phyloP scores from a whole-genome alignment of 768 basidiomycete genomes.

The Tylopilus intermedius region DNA sequence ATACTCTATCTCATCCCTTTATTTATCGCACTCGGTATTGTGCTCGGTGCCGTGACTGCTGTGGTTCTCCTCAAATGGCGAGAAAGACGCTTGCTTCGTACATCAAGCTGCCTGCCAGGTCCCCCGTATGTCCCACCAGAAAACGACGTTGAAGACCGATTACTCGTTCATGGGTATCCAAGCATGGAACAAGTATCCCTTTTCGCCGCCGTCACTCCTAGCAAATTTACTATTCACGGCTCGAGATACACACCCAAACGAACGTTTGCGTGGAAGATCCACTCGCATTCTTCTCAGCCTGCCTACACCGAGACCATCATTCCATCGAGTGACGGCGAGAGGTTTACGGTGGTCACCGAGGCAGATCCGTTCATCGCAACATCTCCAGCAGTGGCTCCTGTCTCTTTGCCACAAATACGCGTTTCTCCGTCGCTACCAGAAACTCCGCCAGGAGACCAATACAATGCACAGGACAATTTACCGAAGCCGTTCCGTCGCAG shows the following conservation, averaged over 20 bases:
- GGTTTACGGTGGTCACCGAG: slow-evolving; percentile 18
- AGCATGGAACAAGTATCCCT: slow-evolving; percentile 29
- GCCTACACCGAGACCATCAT: slow-evolving; percentile 13
- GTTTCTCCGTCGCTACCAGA: slow-evolving; percentile 1
- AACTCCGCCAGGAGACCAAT: background rate
- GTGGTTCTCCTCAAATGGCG: slow-evolving; percentile 13
- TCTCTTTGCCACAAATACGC: slow-evolving; percentile 3
- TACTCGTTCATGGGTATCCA: slow-evolving; percentile 12
- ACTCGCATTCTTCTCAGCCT: background rate
- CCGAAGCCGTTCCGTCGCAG: slow-evolving; percentile 18
- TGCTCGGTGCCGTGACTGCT: slow-evolving; percentile 18
- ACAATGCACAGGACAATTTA: background rate
- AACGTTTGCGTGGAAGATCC: slow-evolving; percentile 11
- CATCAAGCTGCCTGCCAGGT: slow-evolving; percentile 21
- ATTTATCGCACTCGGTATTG: slow-evolving; percentile 24
- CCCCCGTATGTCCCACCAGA: slow-evolving; percentile 25
- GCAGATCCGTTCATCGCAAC: slow-evolving; percentile 23
- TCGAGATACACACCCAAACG: slow-evolving; percentile 20
- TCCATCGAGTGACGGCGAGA: slow-evolving; percentile 23
- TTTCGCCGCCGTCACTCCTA: slow-evolving; percentile 23
- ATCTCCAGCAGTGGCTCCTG: background rate
- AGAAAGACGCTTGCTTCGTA: slow-evolving; percentile 5
- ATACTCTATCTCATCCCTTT: slow-evolving; percentile 26
- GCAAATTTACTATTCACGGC: slow-evolving; percentile 29
- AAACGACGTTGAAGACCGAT: slow-evolving; percentile 12